Evolutionary conservation across 2,329 filamentous ascomycete species (phyloP).

Genomic region (Tolypocladium pustulatum): DNA sequence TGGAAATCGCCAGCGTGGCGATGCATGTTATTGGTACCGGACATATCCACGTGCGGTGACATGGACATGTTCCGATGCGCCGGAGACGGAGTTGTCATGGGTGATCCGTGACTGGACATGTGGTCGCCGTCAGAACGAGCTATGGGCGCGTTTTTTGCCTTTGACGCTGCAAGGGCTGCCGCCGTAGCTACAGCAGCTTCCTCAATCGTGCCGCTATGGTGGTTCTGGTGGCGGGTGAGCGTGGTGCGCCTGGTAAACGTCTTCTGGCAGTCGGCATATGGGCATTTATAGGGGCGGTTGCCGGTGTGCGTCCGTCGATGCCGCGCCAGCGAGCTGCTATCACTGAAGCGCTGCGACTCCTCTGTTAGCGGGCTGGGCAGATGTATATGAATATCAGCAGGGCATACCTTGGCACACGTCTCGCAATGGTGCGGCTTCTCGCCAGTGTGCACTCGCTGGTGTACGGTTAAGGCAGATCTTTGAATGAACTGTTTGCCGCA

Average conservation of each 20-base stretch:
- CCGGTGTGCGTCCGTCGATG: constrained; percentile 93
- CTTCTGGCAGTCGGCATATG: constrained; percentile 95
- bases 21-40: constrained; percentile 55
- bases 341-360: constrained; percentile 70
- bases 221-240: constrained; percentile 88
- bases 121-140: constrained; percentile 61
- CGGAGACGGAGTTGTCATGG: constrained; percentile 72
- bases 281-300: constrained; percentile 93
- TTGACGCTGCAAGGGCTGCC: constrained; percentile 60
- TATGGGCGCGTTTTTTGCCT: constrained; percentile 28
- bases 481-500: constrained; percentile 98
- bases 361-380: background rate
- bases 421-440: constrained; percentile 99
- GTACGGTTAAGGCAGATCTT: constrained; percentile 87
- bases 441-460: constrained; percentile 89
- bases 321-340: constrained; percentile 85
- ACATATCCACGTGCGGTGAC: constrained; percentile 68
- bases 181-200: constrained; percentile 85
- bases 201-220: constrained; percentile 90
- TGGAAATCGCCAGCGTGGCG: constrained; percentile 54
- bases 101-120: constrained; percentile 61
- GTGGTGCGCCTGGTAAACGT: constrained; percentile 95
- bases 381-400: background rate
- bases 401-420: constrained; percentile 80
- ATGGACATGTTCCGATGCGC: constrained; percentile 69